Base-by-base conservation (phyloP, 441 rosid genomes). In the Pelargonium myrrhifolium region DNA sequence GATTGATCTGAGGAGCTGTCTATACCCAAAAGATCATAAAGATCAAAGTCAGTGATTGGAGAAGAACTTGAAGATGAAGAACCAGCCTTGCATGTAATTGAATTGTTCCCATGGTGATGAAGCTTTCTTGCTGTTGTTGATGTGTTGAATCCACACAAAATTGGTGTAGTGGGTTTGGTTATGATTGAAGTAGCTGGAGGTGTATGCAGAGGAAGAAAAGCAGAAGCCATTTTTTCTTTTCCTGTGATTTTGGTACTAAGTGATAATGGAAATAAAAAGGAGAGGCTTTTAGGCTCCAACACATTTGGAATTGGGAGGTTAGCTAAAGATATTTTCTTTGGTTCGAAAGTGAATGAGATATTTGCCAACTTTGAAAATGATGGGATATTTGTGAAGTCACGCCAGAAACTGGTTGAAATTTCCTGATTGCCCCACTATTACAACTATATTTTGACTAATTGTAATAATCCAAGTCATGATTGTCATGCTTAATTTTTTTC, bases 11-110 rank as follows among this genome's bases (percentile, higher is more conserved):
- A 85, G 11, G 78, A 67, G 66, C 86, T 82, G 10, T 90, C 90
- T 31, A 93, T 47, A 11, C 97, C 98, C 2, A 93, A 77, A 66
- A 93, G 87, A 68, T 88, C 93, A 28, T 90, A 90, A 15, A 90
- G 85, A 76, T 93, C 96, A 24, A 90, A 84, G 67, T 86, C 89
- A n/a, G 78, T 74, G 10, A 86, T 77, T 8, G 78, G 71, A 0
- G 75, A 75, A 9, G 83, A 75, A 18, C 80, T 55, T 1, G 82
- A 68, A 0, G 82, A 72, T 12, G 83, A 37, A 39, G 76, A 47
- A 43, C 79, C 17, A 21, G 92, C 92, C 75, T 79, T 79, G 67
- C 87, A 82, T 31, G 67, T 47, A 3, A 58, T 43, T 53, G 69
- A 71, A 6, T 15, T 68, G 26, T 31, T 53, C 22, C 59, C 62